These are phyloP conservation scores for Bipolaris bicolor DNA, from an alignment of 2,329 filamentous ascomycete species.

Conservation along the genomic window DNA sequence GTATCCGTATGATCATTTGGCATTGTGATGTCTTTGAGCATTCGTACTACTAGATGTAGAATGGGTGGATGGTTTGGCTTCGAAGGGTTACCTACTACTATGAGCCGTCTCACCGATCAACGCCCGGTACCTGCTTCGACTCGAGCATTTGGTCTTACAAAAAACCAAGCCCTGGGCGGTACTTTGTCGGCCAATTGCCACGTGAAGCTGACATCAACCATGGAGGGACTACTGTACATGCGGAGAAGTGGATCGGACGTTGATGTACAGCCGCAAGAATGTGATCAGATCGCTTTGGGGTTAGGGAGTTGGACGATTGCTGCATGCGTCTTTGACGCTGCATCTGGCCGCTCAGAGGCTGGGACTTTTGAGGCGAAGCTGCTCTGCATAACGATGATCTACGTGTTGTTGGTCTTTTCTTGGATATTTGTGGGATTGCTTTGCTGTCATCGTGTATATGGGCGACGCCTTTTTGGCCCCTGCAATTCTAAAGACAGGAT, in stretches of 20 bases:
- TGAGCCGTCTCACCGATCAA: background rate
- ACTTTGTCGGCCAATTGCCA: background rate
- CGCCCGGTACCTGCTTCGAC: conserved; percentile 11
- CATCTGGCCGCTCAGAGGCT: background rate
- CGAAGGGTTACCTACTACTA: background rate
- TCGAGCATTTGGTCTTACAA: background rate
- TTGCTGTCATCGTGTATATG: background rate
- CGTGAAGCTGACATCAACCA: background rate
- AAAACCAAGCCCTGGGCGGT: background rate
- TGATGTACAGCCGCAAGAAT: conserved; percentile 1
- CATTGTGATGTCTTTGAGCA: background rate
- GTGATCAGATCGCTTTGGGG: conserved; percentile 5
- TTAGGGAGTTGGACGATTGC: background rate
- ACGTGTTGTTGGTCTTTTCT: background rate
- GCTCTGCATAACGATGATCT: background rate
- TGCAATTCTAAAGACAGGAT: background rate
- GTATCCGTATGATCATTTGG: background rate
- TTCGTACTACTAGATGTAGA: background rate
- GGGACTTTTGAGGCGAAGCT: background rate
- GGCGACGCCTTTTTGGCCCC: background rate
- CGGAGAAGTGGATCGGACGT: conserved; percentile 5
- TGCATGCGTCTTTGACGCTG: background rate
- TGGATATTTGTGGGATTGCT: background rate
- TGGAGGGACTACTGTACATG: background rate
- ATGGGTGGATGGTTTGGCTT: background rate